Conservation (phyloP, 2,329 filamentous ascomycete species). For the Sporothrix phasma region DNA sequence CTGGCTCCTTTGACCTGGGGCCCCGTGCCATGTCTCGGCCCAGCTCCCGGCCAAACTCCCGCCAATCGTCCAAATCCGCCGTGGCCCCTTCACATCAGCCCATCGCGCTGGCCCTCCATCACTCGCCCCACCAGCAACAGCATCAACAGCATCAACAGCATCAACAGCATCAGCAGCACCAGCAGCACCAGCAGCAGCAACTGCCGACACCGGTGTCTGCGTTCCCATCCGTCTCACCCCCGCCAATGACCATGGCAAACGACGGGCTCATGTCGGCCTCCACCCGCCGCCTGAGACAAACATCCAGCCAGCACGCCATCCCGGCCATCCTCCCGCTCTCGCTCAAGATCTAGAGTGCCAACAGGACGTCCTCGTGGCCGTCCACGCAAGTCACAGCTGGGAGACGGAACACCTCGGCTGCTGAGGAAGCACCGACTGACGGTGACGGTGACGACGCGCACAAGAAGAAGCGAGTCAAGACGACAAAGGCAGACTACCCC, state of each 20-base stretch:
- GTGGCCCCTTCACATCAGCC: conserved; percentile 5
- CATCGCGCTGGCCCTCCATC: not conserved
- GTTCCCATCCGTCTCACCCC: conserved; percentile 1
- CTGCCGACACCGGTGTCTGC: not conserved
- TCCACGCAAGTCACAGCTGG: conserved; percentile 42
- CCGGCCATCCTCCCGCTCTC: conserved; percentile 44
- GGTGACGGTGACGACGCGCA: conserved; percentile 48
- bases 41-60: conserved; percentile 14
- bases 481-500: conserved; percentile 54
- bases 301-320: conserved; percentile 29
- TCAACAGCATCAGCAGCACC: not conserved
- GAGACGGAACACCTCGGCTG: conserved; percentile 62
- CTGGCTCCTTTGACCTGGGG: conserved; percentile 10
- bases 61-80: conserved; percentile 14
- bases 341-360: conserved; percentile 34
- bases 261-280: conserved; percentile 14
- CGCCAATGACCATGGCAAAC: conserved; percentile 1
- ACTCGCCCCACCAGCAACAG: not conserved
- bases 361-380: conserved; percentile 48
- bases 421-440: conserved; percentile 50
- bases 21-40: conserved; percentile 5
- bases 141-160: not conserved
- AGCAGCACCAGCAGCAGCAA: not conserved
- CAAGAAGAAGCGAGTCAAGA: conserved; percentile 69
- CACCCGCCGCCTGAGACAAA: conserved; percentile 21